Evolutionary conservation across 2,329 filamentous ascomycete species (phyloP).

Genomic region (Penicillium thymicola): DNA sequence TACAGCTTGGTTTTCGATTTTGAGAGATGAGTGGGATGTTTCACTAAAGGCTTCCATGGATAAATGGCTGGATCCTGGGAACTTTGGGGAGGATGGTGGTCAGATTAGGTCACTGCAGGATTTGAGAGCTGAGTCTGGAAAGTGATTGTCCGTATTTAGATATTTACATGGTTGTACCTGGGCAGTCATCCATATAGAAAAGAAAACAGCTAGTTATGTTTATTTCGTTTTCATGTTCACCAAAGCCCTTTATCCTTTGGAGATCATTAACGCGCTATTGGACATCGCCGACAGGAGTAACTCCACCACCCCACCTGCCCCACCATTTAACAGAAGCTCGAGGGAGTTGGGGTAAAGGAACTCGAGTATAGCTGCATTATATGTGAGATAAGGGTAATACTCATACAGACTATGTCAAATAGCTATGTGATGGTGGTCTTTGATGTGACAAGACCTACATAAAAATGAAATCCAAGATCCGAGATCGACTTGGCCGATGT

Average conservation of each 20-base stretch:
- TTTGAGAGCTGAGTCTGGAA: conserved; percentile 20
- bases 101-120: conserved; percentile 50
- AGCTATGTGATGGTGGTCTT: neutral
- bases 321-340: neutral
- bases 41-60: conserved; percentile 53
- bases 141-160: neutral
- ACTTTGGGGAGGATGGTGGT: conserved; percentile 55
- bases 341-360: neutral
- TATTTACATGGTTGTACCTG: neutral
- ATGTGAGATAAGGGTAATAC: neutral
- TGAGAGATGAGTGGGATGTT: conserved; percentile 60
- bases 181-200: too few relatives aligned
- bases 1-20: conserved; percentile 59
- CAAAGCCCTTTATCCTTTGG: neutral
- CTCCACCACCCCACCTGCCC: neutral
- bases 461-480: neutral
- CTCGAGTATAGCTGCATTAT: neutral
- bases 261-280: neutral
- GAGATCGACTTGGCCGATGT: conserved; percentile 1
- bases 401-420: neutral
- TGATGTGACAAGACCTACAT: neutral
- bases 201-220: neutral
- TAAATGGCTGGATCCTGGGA: conserved; percentile 53
- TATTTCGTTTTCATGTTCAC: neutral
- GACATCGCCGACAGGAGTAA: neutral